Base-by-base conservation (phyloP, 805 yeast species). In the Suhomyces sp. region DNA sequence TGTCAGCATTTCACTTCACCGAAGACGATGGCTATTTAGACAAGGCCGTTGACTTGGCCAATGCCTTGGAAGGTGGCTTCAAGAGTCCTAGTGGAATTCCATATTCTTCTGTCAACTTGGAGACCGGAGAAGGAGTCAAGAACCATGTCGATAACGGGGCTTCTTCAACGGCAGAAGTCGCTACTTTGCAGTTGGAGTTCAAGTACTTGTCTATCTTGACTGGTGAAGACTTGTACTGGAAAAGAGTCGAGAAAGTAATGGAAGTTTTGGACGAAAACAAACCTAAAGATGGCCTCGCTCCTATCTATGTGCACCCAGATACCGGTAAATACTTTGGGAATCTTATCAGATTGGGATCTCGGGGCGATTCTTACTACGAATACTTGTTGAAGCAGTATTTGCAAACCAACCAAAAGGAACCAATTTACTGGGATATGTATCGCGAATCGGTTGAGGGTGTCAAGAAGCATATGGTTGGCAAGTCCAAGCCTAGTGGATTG, bases 301-400 rank as follows among this genome's bases (percentile, higher is more conserved):
- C 97, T 2, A 89, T 90, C 44, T 87, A 75, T 62, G 83, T 92
- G 35, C 73, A 81, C 35, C 94, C 97, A 7, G 85, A 83, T 41
- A 79, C 86, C 0, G 97, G 94, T 4, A 72, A 75, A 54, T 90
- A 81, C 66, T 80, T 75, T 53, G 90, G 90, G 0, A 60, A 64
- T 1, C 68, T 80, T 49, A 89, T 93, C 54, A 79, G 97, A 56
- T 72, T 92, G 51, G 97, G 97, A 0, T 87, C 96, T 0, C 78
- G 97, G 59, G 97, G 97, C 46, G 97, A 91, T 68, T 89, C 97
- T 0, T 92, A 91, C 66, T 91, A 92, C 64, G 97, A 92, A 70
- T 90, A 90, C 65, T 73, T 92, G 44, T 75, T 91, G 57, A 91
- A 91, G 67, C 97, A 90, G 68, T 89, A 86, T 62, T 69, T 92